Evolutionary conservation across 495 filamentous ascomycete genomes (phyloP).

Genomic region (Penicillium subrubescens): DNA sequence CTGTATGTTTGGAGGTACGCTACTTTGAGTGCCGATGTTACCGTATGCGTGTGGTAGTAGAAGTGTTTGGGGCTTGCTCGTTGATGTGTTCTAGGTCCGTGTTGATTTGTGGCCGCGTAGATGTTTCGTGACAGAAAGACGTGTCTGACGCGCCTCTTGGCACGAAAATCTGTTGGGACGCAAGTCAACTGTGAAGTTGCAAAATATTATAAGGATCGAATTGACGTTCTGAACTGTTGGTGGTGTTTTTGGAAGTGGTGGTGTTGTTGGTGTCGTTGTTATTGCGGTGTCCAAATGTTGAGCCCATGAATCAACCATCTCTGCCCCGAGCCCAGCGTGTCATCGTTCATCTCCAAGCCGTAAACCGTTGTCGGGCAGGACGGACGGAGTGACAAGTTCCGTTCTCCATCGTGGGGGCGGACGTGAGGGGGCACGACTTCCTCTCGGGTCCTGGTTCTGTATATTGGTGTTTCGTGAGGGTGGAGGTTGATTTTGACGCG

Average conservation of each 20-base stretch:
- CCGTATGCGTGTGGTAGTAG: too few relatives aligned
- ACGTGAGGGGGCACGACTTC: slow-evolving; percentile 2
- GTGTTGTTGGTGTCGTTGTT: too few relatives aligned
- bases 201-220: background rate
- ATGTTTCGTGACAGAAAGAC: too few relatives aligned
- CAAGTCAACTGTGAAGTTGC: slow-evolving; percentile 1
- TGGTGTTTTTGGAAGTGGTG: too few relatives aligned
- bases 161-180: too few relatives aligned
- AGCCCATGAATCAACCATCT: background rate
- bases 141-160: too few relatives aligned
- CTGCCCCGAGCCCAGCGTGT: background rate
- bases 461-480: background rate
- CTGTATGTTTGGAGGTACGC: too few relatives aligned
- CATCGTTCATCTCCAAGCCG: background rate
- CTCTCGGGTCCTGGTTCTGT: background rate
- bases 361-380: slow-evolving; percentile 9
- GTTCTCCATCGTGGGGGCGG: slow-evolving; percentile 4
- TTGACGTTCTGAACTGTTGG: slow-evolving; percentile 4
- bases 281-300: background rate
- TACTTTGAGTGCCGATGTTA: too few relatives aligned
- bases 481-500: slow-evolving; percentile 4
- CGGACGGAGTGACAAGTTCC: slow-evolving; percentile 1
- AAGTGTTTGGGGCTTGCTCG: too few relatives aligned
- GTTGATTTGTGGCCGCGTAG: too few relatives aligned
- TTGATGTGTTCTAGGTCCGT: too few relatives aligned